Base-by-base conservation (phyloP, 2,329 filamentous ascomycete genomes). In the Didymella exigua region DNA sequence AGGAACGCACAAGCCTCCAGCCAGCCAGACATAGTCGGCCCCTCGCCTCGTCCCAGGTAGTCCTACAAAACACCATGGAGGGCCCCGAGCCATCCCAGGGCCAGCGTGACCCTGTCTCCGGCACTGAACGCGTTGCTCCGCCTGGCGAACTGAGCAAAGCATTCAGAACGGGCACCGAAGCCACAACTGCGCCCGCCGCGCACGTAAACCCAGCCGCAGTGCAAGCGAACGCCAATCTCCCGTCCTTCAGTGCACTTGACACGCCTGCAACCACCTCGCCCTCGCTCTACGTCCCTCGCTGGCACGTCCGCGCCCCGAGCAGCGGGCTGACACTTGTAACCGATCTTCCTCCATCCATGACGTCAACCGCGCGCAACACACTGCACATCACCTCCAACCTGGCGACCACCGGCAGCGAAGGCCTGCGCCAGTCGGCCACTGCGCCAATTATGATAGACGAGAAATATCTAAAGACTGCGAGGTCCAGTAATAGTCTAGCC, bases 401-500 rank as follows among this genome's bases (percentile, higher is more conserved):
- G 68, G 74, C 74, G 60, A 70, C 62, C 55, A 62, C 56, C 46
- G 58, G 61, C 49, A 65, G 57, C 54, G 66, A 68, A 30, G 56
- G 69, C 57, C 61, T 67, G 58, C 63, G 65, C 59, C 62, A 68
- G 60, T 69, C 68, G 54, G 72, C 64, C 70, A 76, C 65, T 47
- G 73, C 66, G 67, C 74, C 72, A 53, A 77, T 73, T 68, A 69
- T 61, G 60, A 70, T 77, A 56, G 62, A 72, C 50, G 56, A 68
- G 52, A 67, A 70, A 49, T 67, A 66, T 43, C 58, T 79, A 54
- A 63, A 77, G 45, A 77, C 73, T 37, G 73, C 72, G 26, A 69
- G 78, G 43, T 80, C 78, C 2, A 73, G 73, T 14, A 71, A 69
- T 38, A 79, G 78, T 63, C 75, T 80, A 59, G 63, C 71, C 2